A percentile compares a stretch with the other conserved stretches of the same genome.
Evolutionary conservation across 352 stramenopile species (phyloP).

Genomic region (Globisporangium spiculum): DNA sequence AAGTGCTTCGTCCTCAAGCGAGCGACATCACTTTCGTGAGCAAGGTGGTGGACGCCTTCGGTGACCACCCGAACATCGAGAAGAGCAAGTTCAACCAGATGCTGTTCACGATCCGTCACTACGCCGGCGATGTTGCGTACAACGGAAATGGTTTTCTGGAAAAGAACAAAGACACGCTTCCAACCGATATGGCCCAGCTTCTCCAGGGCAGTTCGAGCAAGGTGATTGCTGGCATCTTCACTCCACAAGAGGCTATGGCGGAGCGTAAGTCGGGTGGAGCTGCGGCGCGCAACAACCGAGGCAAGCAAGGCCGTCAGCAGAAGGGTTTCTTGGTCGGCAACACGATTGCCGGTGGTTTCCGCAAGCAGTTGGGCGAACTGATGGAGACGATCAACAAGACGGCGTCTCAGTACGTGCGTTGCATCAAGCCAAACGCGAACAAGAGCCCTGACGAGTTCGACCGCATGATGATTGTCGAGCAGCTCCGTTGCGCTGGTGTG

Average conservation of each 20-base stretch:
- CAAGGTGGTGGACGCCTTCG: slow-evolving; percentile 79
- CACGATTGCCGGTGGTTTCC: slow-evolving; percentile 83
- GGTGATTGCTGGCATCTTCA: slow-evolving; percentile 74
- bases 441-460: slow-evolving; percentile 86
- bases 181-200: slow-evolving; percentile 75
- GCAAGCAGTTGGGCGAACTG: slow-evolving; percentile 79
- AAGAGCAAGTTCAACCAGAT: slow-evolving; percentile 85
- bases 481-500: slow-evolving; percentile 87
- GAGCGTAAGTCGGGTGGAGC: slow-evolving; percentile 21
- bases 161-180: slow-evolving; percentile 87
- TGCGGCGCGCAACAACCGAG: slow-evolving; percentile 28
- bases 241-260: slow-evolving; percentile 22
- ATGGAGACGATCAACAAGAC: slow-evolving; percentile 89
- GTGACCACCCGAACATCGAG: slow-evolving; percentile 76
- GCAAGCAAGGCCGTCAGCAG: slow-evolving; percentile 59
- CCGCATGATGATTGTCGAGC: slow-evolving; percentile 83
- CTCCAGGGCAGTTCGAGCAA: slow-evolving; percentile 56
- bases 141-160: slow-evolving; percentile 70
- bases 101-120: slow-evolving; percentile 80
- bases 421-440: slow-evolving; percentile 91
- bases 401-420: slow-evolving; percentile 86
- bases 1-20: slow-evolving; percentile 88
- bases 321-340: slow-evolving; percentile 76
- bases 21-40: slow-evolving; percentile 81
- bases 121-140: slow-evolving; percentile 83